Evolutionary conservation across 495 filamentous ascomycete genomes (phyloP).

Genomic region (Aspergillus sparsus): DNA sequence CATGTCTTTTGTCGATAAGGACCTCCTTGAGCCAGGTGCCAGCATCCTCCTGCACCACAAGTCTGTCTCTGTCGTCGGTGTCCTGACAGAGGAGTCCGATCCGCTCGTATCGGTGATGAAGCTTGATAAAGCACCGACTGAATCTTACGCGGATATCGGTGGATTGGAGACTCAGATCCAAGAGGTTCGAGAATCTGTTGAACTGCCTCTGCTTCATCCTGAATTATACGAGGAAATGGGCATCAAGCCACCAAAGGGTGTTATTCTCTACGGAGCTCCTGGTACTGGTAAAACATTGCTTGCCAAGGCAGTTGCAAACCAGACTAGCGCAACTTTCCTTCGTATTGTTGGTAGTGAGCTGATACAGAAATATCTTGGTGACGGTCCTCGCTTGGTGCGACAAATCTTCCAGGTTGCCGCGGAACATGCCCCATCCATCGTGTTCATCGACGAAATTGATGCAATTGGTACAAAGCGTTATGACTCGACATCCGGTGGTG

Average conservation of each 20-base stretch:
- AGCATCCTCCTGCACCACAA: slow-evolving; percentile 97
- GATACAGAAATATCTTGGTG: slow-evolving; percentile 98
- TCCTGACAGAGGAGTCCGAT: slow-evolving; percentile 95
- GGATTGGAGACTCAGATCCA: slow-evolving; percentile 94
- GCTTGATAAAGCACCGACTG: slow-evolving; percentile 96
- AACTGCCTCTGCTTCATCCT: slow-evolving; percentile 92
- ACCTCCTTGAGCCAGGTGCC: slow-evolving; percentile 93
- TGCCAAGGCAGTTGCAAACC: slow-evolving; percentile 97
- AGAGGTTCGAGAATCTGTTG: slow-evolving; percentile 95
- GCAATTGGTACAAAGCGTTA: slow-evolving; percentile 99
- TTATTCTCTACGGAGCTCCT: slow-evolving; percentile 96
- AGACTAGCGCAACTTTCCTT: slow-evolving; percentile 96
- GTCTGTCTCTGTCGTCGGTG: slow-evolving; percentile 95
- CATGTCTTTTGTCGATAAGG: slow-evolving; percentile 99
- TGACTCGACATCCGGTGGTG: slow-evolving; percentile 93
- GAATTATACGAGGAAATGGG: slow-evolving; percentile 99
- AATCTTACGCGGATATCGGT: slow-evolving; percentile 98
- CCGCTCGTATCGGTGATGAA: slow-evolving; percentile 99
- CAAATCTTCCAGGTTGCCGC: slow-evolving; percentile 98
- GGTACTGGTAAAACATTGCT: slow-evolving; percentile 97
- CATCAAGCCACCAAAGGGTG: slow-evolving; percentile 99
- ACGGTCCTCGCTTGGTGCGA: slow-evolving; percentile 89
- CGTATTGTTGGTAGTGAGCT: slow-evolving; percentile 97
- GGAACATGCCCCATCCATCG: slow-evolving; percentile 94
- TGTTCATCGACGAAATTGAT: slow-evolving; percentile 99